Evolutionary conservation across 257 asterid species (phyloP).

Genomic region (Euphrasia confusa): DNA sequence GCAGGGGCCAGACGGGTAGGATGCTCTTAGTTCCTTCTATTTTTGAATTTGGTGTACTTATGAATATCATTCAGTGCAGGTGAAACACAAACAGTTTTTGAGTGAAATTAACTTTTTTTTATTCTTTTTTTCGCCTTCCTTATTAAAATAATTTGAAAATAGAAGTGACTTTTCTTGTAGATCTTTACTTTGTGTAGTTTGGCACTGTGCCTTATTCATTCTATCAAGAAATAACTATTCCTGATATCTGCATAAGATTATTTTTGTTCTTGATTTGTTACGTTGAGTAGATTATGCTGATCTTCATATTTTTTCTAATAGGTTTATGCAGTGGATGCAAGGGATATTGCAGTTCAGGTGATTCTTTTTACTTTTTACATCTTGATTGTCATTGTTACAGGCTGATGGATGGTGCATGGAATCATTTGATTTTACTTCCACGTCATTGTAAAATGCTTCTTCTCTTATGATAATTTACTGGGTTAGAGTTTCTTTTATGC

Average conservation of each 20-base stretch:
- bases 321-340: conserved; percentile 99
- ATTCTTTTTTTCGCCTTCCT: too few relatives aligned
- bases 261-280: conserved; percentile 18
- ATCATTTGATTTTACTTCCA: too few relatives aligned
- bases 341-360: conserved; percentile 93
- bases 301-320: conserved; percentile 31
- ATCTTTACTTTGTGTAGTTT: conserved; percentile 12
- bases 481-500: too few relatives aligned
- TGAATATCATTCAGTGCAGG: too few relatives aligned
- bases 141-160: too few relatives aligned
- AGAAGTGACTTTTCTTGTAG: neutral
- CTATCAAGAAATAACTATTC: conserved; percentile 1
- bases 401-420: too few relatives aligned
- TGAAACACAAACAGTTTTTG: too few relatives aligned
- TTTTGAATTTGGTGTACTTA: too few relatives aligned
- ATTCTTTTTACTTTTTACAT: neutral
- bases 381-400: too few relatives aligned
- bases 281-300: conserved; percentile 23
- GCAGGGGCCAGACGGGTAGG: conserved; percentile 95
- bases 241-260: conserved; percentile 19
- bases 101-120: too few relatives aligned
- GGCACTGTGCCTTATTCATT: conserved; percentile 3
- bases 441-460: too few relatives aligned
- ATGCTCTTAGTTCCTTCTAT: conserved; percentile 5
- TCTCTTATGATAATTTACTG: too few relatives aligned